These are phyloP conservation scores for Cryptococcus jaspeensis DNA, from an alignment of 1,284 basidiomycete species.

Conservation along the genomic window DNA sequence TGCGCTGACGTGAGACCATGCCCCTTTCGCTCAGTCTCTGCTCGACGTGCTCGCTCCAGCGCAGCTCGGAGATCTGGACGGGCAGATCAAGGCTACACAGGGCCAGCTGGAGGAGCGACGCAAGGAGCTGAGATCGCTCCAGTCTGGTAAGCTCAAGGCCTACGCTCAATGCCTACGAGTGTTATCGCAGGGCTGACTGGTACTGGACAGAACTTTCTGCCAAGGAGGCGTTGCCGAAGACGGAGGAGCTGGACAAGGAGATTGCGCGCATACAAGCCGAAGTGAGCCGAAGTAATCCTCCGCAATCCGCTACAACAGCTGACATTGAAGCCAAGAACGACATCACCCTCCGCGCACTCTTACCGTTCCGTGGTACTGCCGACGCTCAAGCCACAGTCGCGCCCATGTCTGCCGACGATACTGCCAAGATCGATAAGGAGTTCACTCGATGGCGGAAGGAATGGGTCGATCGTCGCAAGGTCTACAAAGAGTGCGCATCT, in stretches of 20 bases:
- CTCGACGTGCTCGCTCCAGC: conserved; percentile 29
- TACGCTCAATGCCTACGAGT: neutral
- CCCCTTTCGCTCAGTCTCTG: conserved; percentile 4
- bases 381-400: conserved; percentile 15
- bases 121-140: conserved; percentile 58
- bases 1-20: neutral
- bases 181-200: neutral
- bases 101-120: conserved; percentile 64
- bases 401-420: conserved; percentile 37
- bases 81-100: conserved; percentile 60
- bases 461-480: conserved; percentile 43
- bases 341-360: conserved; percentile 26
- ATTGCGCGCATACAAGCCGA: conserved; percentile 39
- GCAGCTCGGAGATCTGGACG: conserved; percentile 31
- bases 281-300: conserved; percentile 28
- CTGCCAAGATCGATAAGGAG: conserved; percentile 41
- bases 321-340: conserved; percentile 31
- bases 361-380: conserved; percentile 22
- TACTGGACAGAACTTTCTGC: conserved; percentile 61
- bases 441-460: conserved; percentile 48
- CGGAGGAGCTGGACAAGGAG: conserved; percentile 58
- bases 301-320: neutral
- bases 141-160: conserved; percentile 55
- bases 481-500: conserved; percentile 44
- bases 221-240: conserved; percentile 64